Conservation (phyloP, 805 yeast genomes). For the Helenozyma baotianmanensis region DNA sequence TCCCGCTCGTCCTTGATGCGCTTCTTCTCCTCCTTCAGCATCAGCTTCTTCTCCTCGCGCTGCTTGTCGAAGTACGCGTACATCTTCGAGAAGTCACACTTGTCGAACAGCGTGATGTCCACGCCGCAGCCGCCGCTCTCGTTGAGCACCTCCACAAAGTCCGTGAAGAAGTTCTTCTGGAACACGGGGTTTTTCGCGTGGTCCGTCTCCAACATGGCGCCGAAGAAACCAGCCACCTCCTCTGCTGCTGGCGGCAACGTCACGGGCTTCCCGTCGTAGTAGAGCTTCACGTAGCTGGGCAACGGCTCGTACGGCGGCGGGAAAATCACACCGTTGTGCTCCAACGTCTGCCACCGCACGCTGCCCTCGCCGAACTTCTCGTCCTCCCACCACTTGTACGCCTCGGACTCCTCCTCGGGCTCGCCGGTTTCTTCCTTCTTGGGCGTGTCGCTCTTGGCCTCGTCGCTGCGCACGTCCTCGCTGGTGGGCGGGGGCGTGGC, state of each 20-base stretch:
- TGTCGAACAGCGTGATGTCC: conserved; percentile 48
- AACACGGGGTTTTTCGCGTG: conserved; percentile 85
- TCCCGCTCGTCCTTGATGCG: conserved; percentile 68
- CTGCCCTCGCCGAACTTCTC: conserved; percentile 62
- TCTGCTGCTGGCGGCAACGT: conserved; percentile 77
- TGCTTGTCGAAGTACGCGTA: conserved; percentile 62
- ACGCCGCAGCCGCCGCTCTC: conserved; percentile 62
- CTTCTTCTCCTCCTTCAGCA: conserved; percentile 74
- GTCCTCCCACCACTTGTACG: conserved; percentile 84
- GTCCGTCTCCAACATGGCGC: conserved; percentile 81
- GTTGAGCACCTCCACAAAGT: conserved; percentile 63
- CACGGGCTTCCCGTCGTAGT: conserved; percentile 75
- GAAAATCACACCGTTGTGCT: conserved; percentile 86
- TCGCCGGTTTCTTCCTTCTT: conserved; percentile 23
- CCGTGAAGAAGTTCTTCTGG: conserved; percentile 81
- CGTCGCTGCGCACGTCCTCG: conserved; percentile 6
- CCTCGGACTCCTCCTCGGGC: conserved; percentile 51
- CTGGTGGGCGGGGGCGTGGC: neutral
- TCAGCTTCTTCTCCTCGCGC: conserved; percentile 65
- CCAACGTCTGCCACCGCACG: conserved; percentile 80
- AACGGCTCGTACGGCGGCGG: conserved; percentile 90
- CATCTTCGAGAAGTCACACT: conserved; percentile 78
- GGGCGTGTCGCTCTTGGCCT: conserved; percentile 8
- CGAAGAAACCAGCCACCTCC: conserved; percentile 95
- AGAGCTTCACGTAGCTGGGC: conserved; percentile 70